Conservation (phyloP, 2,329 filamentous ascomycete species). For the Colletotrichum sp. region DNA sequence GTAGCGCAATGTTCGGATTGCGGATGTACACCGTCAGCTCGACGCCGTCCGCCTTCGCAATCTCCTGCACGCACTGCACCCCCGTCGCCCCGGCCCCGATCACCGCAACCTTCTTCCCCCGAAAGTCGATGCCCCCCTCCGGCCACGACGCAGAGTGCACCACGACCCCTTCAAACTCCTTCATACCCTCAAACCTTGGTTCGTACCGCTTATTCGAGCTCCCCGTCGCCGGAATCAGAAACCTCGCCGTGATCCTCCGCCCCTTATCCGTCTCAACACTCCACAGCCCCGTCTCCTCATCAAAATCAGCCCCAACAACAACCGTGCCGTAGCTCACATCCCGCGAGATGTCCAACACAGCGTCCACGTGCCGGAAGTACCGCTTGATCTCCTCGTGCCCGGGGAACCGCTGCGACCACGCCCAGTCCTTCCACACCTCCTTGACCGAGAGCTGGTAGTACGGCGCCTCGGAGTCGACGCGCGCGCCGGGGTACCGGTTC, state of each 20-base stretch:
- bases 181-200: conserved; percentile 35
- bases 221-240: conserved; percentile 50
- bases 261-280: conserved; percentile 46
- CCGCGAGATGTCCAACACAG: conserved; percentile 45
- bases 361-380: conserved; percentile 53
- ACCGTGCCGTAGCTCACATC: conserved; percentile 48
- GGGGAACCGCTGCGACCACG: conserved; percentile 46
- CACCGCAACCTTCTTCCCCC: conserved; percentile 30
- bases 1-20: conserved; percentile 62
- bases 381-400: conserved; percentile 40
- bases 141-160: conserved; percentile 35
- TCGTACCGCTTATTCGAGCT: conserved; percentile 48
- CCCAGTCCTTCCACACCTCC: conserved; percentile 48
- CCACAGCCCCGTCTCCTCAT: conserved; percentile 43
- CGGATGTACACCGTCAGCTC: conserved; percentile 56
- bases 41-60: conserved; percentile 36
- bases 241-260: conserved; percentile 40
- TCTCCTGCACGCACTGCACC: conserved; percentile 32
- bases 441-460: conserved; percentile 40
- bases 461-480: conserved; percentile 40
- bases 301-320: conserved; percentile 45
- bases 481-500: conserved; percentile 48
- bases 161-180: conserved; percentile 30
- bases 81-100: conserved; percentile 36
- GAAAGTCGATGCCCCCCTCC: conserved; percentile 17